Evolutionary conservation across 1,139 yeast species (phyloP), one percentile per base, ranked within the genome.

Genomic region (Schwanniomyces etchellsii): DNA sequence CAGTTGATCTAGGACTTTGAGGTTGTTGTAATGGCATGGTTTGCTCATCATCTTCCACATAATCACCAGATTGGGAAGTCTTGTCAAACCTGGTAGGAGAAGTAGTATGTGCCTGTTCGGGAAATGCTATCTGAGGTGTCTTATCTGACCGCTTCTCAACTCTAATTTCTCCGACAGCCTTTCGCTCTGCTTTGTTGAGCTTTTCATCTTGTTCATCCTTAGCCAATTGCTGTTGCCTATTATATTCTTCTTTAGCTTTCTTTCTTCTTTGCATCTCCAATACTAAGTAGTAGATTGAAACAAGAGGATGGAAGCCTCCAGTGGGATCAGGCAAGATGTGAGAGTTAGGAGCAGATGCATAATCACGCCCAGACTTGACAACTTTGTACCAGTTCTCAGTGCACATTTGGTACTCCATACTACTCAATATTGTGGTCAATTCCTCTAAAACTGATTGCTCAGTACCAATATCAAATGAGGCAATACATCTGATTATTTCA

Each of bases 221-320:
- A 10, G 9, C 12, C 6, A 7, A 7, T 7, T 7, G 9, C 25
- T n/a, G 11, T 23, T 7, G 13, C 12, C 12, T 13, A 14, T 7
- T 23, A 13, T 23, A 14, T 7, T 23, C 73, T 35, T 65, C 72
- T 57, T 81, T 74, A 15, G 81, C 70, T 61, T 65, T 61, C 65
- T 83, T 74, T 35, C 94, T 73, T 45, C 74, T 77, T 38, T 67
- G 51, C 88, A 81, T 81, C 57, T 91, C 99, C 34, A 75, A 77
- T 14, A 89, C 95, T 44, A 93, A 67, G 50, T 74, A 82, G 53
- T 93, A 93, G 23, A 91, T 81, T 2, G 96, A 85, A 9, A 91
- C 60, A 40, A 89, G 64, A 0, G 98, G 97, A 55, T 88, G 95
- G 55, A 74, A 91, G 1, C 93, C 94, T 34, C 75, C 71, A 1